phyloP scores from a whole-genome alignment of 177 flowering plant species.

The Vitis hybrid region DNA sequence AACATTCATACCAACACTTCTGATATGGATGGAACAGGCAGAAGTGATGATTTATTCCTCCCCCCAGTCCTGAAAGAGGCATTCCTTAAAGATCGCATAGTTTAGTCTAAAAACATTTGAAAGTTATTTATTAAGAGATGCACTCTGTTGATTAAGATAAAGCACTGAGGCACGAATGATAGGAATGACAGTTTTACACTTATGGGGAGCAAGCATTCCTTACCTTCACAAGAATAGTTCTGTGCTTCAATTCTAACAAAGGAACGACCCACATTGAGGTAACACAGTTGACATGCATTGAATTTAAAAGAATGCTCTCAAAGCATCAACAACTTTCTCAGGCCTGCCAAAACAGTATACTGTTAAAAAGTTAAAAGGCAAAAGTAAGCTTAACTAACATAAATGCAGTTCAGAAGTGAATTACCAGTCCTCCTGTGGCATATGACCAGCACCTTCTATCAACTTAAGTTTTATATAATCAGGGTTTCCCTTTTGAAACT shows the following conservation, averaged over 20 bases:
- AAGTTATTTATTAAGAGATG: no score
- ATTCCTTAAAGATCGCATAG: no score
- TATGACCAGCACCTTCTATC: conserved; percentile 96
- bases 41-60: no score
- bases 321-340: conserved; percentile 85
- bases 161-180: no score
- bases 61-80: no score
- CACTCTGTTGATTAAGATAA: no score
- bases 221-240: conserved; percentile 13
- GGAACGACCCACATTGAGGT: neutral
- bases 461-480: conserved; percentile 47
- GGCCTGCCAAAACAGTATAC: conserved; percentile 57
- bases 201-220: neutral
- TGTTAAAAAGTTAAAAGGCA: neutral
- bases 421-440: conserved; percentile 99
- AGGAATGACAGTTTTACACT: no score
- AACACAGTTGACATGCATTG: neutral
- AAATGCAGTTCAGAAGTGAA: neutral
- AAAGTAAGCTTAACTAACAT: neutral
- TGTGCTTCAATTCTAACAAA: neutral
- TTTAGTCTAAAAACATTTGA: no score
- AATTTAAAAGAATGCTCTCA: conserved; percentile 50
- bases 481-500: conserved; percentile 77
- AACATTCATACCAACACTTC: no score
- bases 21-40: no score